Conservation (phyloP, 2,329 filamentous ascomycete genomes). For the Lojkania enalia region DNA sequence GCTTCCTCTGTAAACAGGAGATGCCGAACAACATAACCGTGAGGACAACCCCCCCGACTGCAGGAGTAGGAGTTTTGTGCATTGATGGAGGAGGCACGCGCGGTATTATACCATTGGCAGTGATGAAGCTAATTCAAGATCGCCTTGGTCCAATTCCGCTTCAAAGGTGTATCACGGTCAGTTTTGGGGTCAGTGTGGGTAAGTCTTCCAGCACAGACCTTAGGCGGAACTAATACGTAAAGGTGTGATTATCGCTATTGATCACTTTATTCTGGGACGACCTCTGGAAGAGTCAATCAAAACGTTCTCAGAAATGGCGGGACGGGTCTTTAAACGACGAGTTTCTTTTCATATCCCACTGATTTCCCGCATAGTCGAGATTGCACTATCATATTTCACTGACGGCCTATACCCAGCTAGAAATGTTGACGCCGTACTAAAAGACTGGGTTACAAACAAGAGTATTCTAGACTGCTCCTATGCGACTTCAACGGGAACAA, state of each 20-base stretch:
- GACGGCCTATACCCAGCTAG: slow-evolving; percentile 13
- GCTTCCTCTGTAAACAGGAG: slow-evolving; percentile 15
- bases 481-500: slow-evolving; percentile 14
- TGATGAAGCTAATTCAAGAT: slow-evolving; percentile 17
- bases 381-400: slow-evolving; percentile 14
- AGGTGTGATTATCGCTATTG: slow-evolving; percentile 16
- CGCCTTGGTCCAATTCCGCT: slow-evolving; percentile 12
- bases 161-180: slow-evolving; percentile 11
- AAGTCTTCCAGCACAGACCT: slow-evolving; percentile 5
- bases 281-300: slow-evolving; percentile 12
- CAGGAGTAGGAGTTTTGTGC: slow-evolving; percentile 16
- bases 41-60: slow-evolving; percentile 10
- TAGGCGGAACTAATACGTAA: slow-evolving; percentile 3
- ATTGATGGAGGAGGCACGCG: slow-evolving; percentile 14
- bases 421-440: slow-evolving; percentile 15
- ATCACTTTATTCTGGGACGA: slow-evolving; percentile 16
- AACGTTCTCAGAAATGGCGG: slow-evolving; percentile 8
- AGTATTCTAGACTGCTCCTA: slow-evolving; percentile 15
- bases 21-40: slow-evolving; percentile 13
- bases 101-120: slow-evolving; percentile 9
- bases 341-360: slow-evolving; percentile 11
- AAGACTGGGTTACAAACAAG: slow-evolving; percentile 10
- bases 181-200: slow-evolving; percentile 15
- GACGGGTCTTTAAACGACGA: slow-evolving; percentile 10
- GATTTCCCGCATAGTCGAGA: slow-evolving; percentile 9